Percentiles rank a stretch among this genome's conserved stretches.
Conservation (phyloP, 148 eudicot species). For the Bassia scoparia region DNA sequence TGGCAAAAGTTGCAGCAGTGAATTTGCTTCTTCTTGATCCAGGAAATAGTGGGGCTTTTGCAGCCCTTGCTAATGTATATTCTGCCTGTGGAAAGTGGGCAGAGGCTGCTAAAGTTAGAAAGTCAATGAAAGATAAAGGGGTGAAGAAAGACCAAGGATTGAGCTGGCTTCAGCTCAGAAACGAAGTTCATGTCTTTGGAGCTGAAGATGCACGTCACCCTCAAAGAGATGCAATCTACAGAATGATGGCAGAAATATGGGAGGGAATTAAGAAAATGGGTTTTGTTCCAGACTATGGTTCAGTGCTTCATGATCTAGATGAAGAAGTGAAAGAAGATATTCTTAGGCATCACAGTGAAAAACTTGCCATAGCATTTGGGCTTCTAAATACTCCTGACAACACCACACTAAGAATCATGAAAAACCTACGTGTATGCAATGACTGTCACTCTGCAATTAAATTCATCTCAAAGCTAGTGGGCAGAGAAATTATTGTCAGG, state of each 20-base stretch:
- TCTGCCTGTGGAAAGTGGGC: conserved; percentile 41
- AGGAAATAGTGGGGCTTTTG: conserved; percentile 44
- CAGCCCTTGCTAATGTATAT: conserved; percentile 42
- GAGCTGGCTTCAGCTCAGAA: conserved; percentile 40
- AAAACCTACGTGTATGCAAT: conserved; percentile 42
- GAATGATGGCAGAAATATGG: conserved; percentile 36
- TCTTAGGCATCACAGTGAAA: conserved; percentile 44
- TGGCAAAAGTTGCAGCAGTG: conserved; percentile 39
- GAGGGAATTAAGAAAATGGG: conserved; percentile 49
- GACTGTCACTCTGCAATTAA: conserved; percentile 46
- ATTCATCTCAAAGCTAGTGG: conserved; percentile 41
- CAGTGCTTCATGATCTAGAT: conserved; percentile 45
- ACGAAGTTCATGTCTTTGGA: conserved; percentile 40
- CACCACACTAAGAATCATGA: conserved; percentile 41
- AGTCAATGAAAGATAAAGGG: conserved; percentile 39
- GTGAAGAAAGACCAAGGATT: conserved; percentile 48
- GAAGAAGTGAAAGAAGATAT: conserved; percentile 43
- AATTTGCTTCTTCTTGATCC: conserved; percentile 38
- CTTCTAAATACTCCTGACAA: conserved; percentile 39
- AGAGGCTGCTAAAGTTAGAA: conserved; percentile 38
- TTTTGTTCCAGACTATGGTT: conserved; percentile 34
- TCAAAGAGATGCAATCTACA: conserved; percentile 34
- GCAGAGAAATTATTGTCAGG: conserved; percentile 42
- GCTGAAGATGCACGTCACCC: conserved; percentile 40
- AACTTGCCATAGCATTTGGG: conserved; percentile 44